Evolutionary conservation across 352 stramenopile species (phyloP).

Genomic region (Phytophthora megakarya): DNA sequence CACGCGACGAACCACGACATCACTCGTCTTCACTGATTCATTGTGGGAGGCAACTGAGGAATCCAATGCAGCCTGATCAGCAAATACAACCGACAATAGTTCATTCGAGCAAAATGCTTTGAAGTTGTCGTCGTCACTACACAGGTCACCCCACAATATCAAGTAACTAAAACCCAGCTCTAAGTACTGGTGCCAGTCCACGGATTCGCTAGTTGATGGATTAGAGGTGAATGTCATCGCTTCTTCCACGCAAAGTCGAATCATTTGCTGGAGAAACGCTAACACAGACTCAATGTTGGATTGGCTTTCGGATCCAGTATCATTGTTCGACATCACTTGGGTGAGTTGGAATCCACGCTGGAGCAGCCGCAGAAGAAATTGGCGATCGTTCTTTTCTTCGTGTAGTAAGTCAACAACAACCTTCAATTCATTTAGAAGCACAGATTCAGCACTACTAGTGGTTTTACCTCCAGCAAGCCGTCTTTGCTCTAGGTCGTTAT

Average conservation of each 20-base stretch:
- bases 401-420: conserved; percentile 70
- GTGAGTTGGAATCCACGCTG: conserved; percentile 64
- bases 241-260: conserved; percentile 43
- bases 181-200: conserved; percentile 37
- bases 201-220: not conserved
- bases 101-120: conserved; percentile 47
- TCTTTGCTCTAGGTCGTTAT: conserved; percentile 60
- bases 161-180: conserved; percentile 59
- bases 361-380: conserved; percentile 60
- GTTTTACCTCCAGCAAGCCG: conserved; percentile 37
- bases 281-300: conserved; percentile 7
- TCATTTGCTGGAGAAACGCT: conserved; percentile 45
- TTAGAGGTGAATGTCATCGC: conserved; percentile 11
- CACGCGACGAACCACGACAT: conserved; percentile 34
- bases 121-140: conserved; percentile 31
- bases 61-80: not conserved
- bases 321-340: conserved; percentile 28
- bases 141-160: conserved; percentile 42
- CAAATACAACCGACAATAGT: conserved; percentile 31
- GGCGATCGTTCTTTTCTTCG: conserved; percentile 58
- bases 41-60: not conserved
- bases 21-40: conserved; percentile 9
- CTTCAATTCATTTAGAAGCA: conserved; percentile 66
- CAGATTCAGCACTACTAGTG: conserved; percentile 38
- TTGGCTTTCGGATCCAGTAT: not conserved